Conservation (phyloP, 2,329 filamentous ascomycete species). For the Clonostachys chloroleuca region DNA sequence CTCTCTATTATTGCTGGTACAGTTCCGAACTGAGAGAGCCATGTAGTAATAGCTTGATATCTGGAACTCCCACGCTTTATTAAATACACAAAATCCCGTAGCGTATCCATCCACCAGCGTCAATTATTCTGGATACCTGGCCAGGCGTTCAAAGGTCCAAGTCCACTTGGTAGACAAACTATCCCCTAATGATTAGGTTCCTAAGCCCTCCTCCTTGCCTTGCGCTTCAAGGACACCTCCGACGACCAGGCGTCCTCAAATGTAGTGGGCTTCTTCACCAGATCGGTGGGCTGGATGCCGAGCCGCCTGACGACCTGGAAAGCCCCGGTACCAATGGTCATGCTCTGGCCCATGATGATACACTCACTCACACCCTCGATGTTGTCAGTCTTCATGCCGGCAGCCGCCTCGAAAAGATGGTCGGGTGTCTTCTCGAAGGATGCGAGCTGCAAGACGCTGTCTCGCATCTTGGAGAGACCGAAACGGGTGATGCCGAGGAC, state of each 20-base stretch:
- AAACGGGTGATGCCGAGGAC: constrained; percentile 96
- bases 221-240: constrained; percentile 13
- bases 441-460: constrained; percentile 88
- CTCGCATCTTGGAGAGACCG: constrained; percentile 92
- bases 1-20: too few relatives aligned
- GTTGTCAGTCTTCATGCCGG: constrained; percentile 83
- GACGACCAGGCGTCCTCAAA: constrained; percentile 67
- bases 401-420: constrained; percentile 92
- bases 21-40: too few relatives aligned
- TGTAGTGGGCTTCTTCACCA: constrained; percentile 54
- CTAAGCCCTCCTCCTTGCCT: constrained; percentile 7
- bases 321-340: constrained; percentile 84
- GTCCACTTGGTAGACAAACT: too few relatives aligned
- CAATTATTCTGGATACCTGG: too few relatives aligned
- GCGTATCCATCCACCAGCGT: too few relatives aligned
- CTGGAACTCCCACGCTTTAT: too few relatives aligned
- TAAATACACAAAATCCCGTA: too few relatives aligned
- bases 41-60: too few relatives aligned
- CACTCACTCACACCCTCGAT: constrained; percentile 95
- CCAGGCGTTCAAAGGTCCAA: too few relatives aligned
- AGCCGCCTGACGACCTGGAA: constrained; percentile 84
- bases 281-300: constrained; percentile 57
- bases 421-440: constrained; percentile 98
- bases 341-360: constrained; percentile 97
- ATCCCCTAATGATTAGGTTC: too few relatives aligned